Evolutionary conservation across 2,329 filamentous ascomycete genomes (phyloP).

Genomic region (Ophiostoma fasciatum): DNA sequence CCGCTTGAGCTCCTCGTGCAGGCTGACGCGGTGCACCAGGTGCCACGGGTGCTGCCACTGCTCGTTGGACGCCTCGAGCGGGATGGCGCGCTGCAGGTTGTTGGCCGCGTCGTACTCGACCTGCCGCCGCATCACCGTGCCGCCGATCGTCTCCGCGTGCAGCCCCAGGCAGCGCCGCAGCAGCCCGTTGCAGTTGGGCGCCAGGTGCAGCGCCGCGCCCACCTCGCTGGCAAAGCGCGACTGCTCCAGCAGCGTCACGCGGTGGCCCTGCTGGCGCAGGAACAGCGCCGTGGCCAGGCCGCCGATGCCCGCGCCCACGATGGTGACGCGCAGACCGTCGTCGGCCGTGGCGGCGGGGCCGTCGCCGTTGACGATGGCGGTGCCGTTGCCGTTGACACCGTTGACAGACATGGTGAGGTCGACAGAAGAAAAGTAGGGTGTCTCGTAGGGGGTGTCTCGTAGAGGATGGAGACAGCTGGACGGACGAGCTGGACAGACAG

Average conservation of each 20-base stretch:
- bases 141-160: constrained; percentile 23
- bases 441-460: too few relatives aligned
- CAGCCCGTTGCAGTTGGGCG: constrained; percentile 44
- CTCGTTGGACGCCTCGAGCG: constrained; percentile 22
- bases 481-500: too few relatives aligned
- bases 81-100: constrained; percentile 12
- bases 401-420: too few relatives aligned
- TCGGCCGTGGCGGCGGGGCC: background rate
- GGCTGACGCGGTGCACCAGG: constrained; percentile 35
- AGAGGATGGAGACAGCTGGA: too few relatives aligned
- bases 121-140: constrained; percentile 12
- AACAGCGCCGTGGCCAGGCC: constrained; percentile 37
- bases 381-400: too few relatives aligned
- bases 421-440: too few relatives aligned
- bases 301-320: constrained; percentile 28
- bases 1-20: constrained; percentile 37
- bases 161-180: constrained; percentile 28
- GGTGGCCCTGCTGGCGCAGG: constrained; percentile 35
- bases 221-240: constrained; percentile 38
- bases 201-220: constrained; percentile 39
- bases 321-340: constrained; percentile 4
- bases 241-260: constrained; percentile 33
- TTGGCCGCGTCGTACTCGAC: constrained; percentile 12
- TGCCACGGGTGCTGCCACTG: constrained; percentile 37
- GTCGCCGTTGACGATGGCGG: background rate